Conservation (phyloP, 768 basidiomycete species). For the Trametes maxima region DNA sequence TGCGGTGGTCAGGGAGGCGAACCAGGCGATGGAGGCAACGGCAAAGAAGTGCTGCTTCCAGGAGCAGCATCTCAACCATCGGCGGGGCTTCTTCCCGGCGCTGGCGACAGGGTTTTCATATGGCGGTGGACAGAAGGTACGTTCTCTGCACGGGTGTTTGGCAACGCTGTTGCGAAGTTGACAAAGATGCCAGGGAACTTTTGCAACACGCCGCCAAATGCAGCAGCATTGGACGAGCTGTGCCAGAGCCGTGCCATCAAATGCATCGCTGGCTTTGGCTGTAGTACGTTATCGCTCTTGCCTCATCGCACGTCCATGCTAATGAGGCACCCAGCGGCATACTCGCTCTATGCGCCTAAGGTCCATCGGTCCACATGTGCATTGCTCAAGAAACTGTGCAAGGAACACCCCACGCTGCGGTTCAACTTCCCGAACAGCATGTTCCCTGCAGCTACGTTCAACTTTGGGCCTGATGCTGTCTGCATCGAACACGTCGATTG, state of each 20-base stretch:
- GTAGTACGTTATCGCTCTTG: neutral
- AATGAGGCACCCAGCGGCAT: neutral
- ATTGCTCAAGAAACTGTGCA: neutral
- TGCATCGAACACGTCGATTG: conserved; percentile 15
- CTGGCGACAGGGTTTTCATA: neutral
- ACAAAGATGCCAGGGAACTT: neutral
- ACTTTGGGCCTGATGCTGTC: conserved; percentile 18
- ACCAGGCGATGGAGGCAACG: neutral
- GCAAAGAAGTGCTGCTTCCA: neutral
- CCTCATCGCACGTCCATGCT: neutral
- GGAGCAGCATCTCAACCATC: neutral
- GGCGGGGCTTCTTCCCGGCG: neutral
- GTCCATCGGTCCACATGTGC: neutral
- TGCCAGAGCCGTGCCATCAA: neutral
- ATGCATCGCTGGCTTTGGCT: neutral
- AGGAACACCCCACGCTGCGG: neutral
- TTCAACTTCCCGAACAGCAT: conserved; percentile 19
- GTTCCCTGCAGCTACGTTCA: conserved; percentile 22
- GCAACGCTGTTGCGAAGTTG: neutral
- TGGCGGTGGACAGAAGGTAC: neutral
- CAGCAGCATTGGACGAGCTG: neutral
- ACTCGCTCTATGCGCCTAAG: neutral
- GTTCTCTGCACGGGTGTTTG: neutral
- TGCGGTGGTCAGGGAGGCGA: neutral
- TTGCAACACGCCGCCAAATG: neutral